These are phyloP conservation scores for Phytophthora foliorum DNA, from an alignment of 352 stramenopile genomes.

Conservation along the genomic window DNA sequence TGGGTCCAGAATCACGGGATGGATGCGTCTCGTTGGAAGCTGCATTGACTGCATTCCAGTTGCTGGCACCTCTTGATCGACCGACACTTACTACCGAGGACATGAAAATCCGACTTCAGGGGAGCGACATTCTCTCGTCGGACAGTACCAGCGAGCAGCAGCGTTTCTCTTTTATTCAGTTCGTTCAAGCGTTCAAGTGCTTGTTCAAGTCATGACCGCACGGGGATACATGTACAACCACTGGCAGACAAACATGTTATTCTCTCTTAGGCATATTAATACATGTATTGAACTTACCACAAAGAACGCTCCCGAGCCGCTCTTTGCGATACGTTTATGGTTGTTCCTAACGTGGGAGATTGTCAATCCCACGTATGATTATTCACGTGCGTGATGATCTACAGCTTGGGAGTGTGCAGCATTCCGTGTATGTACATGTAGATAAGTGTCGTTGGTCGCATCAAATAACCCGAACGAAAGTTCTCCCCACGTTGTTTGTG, in stretches of 20 bases:
- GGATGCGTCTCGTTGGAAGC: conserved; percentile 23
- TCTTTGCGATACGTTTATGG: neutral
- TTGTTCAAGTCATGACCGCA: conserved; percentile 32
- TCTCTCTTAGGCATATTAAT: too few species aligned
- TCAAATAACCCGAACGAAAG: neutral
- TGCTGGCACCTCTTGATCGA: conserved; percentile 32
- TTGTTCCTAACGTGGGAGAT: neutral
- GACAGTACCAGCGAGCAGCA: neutral
- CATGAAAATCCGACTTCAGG: conserved; percentile 20
- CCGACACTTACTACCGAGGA: conserved; percentile 11
- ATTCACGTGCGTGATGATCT: neutral
- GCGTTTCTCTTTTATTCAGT: conserved; percentile 41
- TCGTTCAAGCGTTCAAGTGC: conserved; percentile 37
- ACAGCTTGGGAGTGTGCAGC: neutral
- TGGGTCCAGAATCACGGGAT: conserved; percentile 27
- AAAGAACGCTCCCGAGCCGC: neutral
- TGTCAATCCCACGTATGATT: neutral
- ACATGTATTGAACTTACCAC: too few species aligned
- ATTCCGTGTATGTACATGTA: neutral
- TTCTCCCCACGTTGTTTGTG: neutral
- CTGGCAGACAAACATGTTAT: too few species aligned
- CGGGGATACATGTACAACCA: too few species aligned
- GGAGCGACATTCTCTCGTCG: conserved; percentile 6
- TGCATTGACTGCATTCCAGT: conserved; percentile 37
- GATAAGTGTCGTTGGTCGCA: neutral